Evolutionary conservation across 805 yeast species (phyloP), one percentile per base, ranked within the genome.

Genomic region (Candida germanica): DNA sequence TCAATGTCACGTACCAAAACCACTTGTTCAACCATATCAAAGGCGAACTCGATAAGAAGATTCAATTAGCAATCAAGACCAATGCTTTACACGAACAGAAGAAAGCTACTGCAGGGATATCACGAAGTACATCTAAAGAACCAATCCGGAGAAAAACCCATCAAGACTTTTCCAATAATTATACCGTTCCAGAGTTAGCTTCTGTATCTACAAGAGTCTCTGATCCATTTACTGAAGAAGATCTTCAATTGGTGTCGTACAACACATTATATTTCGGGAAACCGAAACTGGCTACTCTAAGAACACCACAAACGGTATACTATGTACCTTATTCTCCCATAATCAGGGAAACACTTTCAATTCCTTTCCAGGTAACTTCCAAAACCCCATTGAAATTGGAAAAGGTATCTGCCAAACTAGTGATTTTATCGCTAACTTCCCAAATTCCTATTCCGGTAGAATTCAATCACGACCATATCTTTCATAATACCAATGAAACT

Each of bases 371-470:
- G 2, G 5, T 37, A 2, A 12, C 12, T 10, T n/a, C 10, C 17
- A 20, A 14, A 3, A 22, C 51, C 2, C 61, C 64, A 1, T 51
- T n/a, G 18, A 26, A 51, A 29, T 40, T 58, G 26, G 53, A 48
- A 23, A 13, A 27, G 2, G 41, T 53, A 9, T 24, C 26, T 3
- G 54, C 57, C 2, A 67, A 61, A 21, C 48, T 66, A 22, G 57
- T 53, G 4, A 65, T 53, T 1, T 33, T 56, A 24, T 57, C 69
- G 14, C 40, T 58, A 10, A 47, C 54, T 26, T 58, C 70, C 8
- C 49, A 54, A 9, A 53, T 48, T 16, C 60, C 66, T 2, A 60
- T 66, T 9, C 71, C 73, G 2, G 36, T 66, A 7, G 73, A 65
- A 46, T 38, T 66, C 19, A 52, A 56, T 37, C 68, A 64, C 42